Evolutionary conservation across 257 asterid genomes (phyloP).

Genomic region (Linderniella brevidens): DNA sequence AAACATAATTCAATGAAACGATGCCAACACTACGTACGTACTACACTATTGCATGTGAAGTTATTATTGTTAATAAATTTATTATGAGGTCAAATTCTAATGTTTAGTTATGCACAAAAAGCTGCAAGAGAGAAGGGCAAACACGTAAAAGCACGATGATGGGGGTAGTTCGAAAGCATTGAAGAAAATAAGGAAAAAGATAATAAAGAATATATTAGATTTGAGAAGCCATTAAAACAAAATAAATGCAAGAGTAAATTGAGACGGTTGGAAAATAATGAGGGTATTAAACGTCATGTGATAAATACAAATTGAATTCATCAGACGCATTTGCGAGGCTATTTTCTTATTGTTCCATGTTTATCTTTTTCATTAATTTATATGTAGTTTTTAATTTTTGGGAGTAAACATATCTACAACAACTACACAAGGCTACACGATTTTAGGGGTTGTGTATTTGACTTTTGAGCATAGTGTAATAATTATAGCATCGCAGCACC

Average conservation of each 20-base stretch:
- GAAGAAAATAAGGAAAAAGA: slow-evolving; percentile 25
- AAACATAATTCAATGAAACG: slow-evolving; percentile 13
- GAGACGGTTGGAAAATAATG: slow-evolving; percentile 85
- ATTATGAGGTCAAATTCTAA: slow-evolving; percentile 13
- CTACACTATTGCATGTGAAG: slow-evolving; percentile 30
- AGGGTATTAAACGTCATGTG: slow-evolving; percentile 48
- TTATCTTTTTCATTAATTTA: slow-evolving; percentile 9
- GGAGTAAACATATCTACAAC: neutral
- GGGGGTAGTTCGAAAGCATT: slow-evolving; percentile 9
- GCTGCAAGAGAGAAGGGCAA: slow-evolving; percentile 13
- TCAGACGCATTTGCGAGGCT: slow-evolving; percentile 9
- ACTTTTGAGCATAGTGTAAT: no score
- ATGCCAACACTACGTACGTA: slow-evolving; percentile 12
- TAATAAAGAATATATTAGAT: slow-evolving; percentile 22
- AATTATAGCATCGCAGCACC: no score
- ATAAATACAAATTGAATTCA: slow-evolving; percentile 62
- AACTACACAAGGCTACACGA: neutral
- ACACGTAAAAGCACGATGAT: slow-evolving; percentile 16
- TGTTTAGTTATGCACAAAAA: slow-evolving; percentile 9
- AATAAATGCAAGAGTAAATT: slow-evolving; percentile 75
- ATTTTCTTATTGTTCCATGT: slow-evolving; percentile 7
- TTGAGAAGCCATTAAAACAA: slow-evolving; percentile 61
- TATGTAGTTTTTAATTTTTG: no score
- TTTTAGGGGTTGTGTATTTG: neutral
- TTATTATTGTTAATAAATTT: slow-evolving; percentile 7